Evolutionary conservation across 441 rosid species (phyloP).

Genomic region (California macrophylla): DNA sequence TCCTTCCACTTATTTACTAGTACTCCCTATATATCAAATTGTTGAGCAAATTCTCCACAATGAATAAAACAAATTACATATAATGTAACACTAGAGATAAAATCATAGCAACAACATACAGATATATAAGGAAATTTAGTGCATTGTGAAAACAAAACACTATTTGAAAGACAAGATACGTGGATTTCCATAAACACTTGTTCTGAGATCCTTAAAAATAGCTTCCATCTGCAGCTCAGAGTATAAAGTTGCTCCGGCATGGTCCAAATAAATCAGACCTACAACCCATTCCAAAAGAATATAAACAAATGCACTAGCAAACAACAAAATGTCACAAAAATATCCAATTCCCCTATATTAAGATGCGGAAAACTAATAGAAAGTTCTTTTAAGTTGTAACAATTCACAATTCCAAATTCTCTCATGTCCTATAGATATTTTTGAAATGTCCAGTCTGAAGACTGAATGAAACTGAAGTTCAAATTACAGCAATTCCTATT

Average conservation of each 20-base stretch:
- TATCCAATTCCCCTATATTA: background rate
- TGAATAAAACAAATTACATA: background rate
- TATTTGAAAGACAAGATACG: conserved; percentile 53
- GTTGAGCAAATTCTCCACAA: background rate
- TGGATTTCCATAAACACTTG: conserved; percentile 77
- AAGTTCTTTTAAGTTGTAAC: background rate
- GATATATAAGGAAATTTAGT: background rate
- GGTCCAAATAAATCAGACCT: conserved; percentile 77
- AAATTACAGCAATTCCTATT: background rate
- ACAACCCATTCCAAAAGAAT: conserved; percentile 19
- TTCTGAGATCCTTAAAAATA: conserved; percentile 45
- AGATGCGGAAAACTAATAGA: background rate
- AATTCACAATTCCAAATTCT: background rate
- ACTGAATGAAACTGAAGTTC: background rate
- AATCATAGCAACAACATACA: background rate
- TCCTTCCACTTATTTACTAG: background rate
- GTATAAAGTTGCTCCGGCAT: conserved; percentile 90
- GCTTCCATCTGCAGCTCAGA: conserved; percentile 90
- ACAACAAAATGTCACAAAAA: background rate
- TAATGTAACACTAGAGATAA: background rate
- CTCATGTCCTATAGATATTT: background rate
- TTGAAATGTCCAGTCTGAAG: background rate
- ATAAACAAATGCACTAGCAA: background rate
- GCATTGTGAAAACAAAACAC: background rate
- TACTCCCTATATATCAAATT: background rate